Evolutionary conservation across 2,329 filamentous ascomycete species (phyloP).

Genomic region (Fusarium sp.): DNA sequence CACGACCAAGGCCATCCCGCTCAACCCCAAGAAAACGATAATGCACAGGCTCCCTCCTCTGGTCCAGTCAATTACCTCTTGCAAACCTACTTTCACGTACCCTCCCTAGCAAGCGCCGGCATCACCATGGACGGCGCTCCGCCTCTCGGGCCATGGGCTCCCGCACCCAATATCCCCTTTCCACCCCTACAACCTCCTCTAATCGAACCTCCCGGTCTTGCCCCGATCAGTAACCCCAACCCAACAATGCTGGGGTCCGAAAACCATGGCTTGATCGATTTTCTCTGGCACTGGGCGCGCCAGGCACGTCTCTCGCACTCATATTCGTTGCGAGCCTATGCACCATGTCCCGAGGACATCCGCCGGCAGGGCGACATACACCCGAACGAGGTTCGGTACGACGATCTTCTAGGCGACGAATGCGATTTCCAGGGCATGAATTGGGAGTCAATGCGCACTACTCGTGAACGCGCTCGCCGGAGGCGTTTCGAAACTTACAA

Average conservation of each 20-base stretch:
- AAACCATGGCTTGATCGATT: slow-evolving; percentile 63
- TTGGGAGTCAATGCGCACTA: slow-evolving; percentile 66
- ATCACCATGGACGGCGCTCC: slow-evolving; percentile 33
- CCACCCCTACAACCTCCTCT: not conserved
- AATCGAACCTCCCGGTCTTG: slow-evolving; percentile 18
- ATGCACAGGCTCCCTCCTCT: slow-evolving; percentile 20
- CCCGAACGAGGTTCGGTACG: slow-evolving; percentile 50
- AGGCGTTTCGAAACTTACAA: slow-evolving; percentile 63
- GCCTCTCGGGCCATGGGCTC: slow-evolving; percentile 32
- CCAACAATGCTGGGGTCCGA: slow-evolving; percentile 58
- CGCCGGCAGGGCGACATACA: slow-evolving; percentile 44
- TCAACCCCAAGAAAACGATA: slow-evolving; percentile 22
- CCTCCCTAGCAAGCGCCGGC: slow-evolving; percentile 18
- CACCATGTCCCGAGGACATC: slow-evolving; percentile 49
- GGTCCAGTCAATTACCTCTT: slow-evolving; percentile 30
- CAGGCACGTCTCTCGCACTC: slow-evolving; percentile 41
- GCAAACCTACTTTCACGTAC: slow-evolving; percentile 15
- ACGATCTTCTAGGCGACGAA: slow-evolving; percentile 65
- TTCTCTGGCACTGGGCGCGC: slow-evolving; percentile 63
- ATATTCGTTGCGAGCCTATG: slow-evolving; percentile 42
- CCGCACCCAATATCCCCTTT: not conserved
- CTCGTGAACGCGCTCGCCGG: slow-evolving; percentile 61
- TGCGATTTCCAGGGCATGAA: slow-evolving; percentile 72
- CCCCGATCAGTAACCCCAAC: slow-evolving; percentile 50
- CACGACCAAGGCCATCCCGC: slow-evolving; percentile 8